phyloP scores from a whole-genome alignment of 345 rosid genomes.

The Camelina sativa region DNA sequence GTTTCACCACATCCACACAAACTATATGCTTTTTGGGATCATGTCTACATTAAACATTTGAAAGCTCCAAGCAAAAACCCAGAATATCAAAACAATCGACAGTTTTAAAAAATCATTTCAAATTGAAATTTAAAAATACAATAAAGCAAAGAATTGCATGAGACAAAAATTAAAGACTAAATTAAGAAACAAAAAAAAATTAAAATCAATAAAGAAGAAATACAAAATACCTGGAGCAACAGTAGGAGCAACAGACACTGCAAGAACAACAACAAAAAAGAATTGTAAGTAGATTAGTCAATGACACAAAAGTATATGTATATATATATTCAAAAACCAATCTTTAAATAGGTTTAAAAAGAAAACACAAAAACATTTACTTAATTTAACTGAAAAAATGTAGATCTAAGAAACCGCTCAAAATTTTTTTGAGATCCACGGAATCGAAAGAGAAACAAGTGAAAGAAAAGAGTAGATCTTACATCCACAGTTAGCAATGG shows the following conservation, averaged over 20 bases:
- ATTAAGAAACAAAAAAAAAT: not conserved
- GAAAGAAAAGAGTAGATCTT: constrained; percentile 2
- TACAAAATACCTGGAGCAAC: constrained; percentile 40
- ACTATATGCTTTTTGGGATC: not conserved
- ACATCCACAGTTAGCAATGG: constrained; percentile 45
- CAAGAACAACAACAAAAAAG: not conserved
- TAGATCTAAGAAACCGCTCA: constrained; percentile 18
- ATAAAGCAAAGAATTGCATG: not conserved
- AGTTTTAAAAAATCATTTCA: not conserved
- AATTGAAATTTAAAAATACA: not conserved
- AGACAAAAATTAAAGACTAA: not conserved
- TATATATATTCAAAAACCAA: not conserved
- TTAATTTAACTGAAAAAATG: not conserved
- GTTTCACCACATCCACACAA: not conserved
- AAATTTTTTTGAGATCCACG: constrained; percentile 5
- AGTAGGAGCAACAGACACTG: constrained; percentile 40
- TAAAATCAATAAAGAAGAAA: not conserved
- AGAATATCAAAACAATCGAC: not conserved
- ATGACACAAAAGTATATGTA: not conserved
- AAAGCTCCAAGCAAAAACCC: not conserved
- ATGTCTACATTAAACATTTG: not conserved
- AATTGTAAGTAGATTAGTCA: not conserved
- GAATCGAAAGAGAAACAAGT: not conserved
- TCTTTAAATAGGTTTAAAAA: not conserved
- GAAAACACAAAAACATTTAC: not conserved